Evolutionary conservation across 2,329 filamentous ascomycete genomes (phyloP).

Genomic region (Paraconiothyrium brasiliense): DNA sequence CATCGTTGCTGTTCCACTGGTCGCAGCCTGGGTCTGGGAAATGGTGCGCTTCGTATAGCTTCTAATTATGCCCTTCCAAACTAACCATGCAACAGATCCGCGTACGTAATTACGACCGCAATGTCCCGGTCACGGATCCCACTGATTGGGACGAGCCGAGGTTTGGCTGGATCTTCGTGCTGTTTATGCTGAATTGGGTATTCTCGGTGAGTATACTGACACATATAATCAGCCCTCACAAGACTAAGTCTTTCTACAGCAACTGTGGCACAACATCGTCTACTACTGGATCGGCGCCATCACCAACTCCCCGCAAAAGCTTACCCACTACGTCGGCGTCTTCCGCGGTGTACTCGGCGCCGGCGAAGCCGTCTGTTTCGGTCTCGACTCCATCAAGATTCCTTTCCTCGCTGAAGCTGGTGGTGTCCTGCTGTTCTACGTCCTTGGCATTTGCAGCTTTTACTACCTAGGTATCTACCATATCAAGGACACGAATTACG

Average conservation of each 20-base stretch:
- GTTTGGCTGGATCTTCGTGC: slow-evolving; percentile 42
- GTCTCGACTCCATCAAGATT: slow-evolving; percentile 42
- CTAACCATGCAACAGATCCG: slow-evolving; percentile 30
- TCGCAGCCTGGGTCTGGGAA: slow-evolving; percentile 44
- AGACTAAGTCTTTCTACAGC: slow-evolving; percentile 17
- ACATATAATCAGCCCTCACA: too few species aligned
- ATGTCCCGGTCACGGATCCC: slow-evolving; percentile 30
- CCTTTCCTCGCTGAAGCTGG: slow-evolving; percentile 41
- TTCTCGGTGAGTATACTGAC: slow-evolving; percentile 28
- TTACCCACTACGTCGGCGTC: slow-evolving; percentile 43
- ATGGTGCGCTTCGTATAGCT: slow-evolving; percentile 29
- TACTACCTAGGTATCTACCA: slow-evolving; percentile 40
- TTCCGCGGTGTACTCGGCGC: slow-evolving; percentile 44
- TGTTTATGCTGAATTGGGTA: slow-evolving; percentile 45
- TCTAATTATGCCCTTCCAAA: background rate
- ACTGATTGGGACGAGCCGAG: slow-evolving; percentile 39
- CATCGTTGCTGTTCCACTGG: slow-evolving; percentile 34
- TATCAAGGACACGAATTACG: slow-evolving; percentile 44
- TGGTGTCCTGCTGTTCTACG: slow-evolving; percentile 41
- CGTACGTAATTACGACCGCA: slow-evolving; percentile 42
- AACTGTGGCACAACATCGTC: slow-evolving; percentile 45
- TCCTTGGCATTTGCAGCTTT: slow-evolving; percentile 36
- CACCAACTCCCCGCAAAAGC: slow-evolving; percentile 43
- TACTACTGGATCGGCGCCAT: slow-evolving; percentile 46
- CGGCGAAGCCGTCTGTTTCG: slow-evolving; percentile 43